phyloP scores from a whole-genome alignment of 106 monocot species.

The Platanthera guangdongensis region DNA sequence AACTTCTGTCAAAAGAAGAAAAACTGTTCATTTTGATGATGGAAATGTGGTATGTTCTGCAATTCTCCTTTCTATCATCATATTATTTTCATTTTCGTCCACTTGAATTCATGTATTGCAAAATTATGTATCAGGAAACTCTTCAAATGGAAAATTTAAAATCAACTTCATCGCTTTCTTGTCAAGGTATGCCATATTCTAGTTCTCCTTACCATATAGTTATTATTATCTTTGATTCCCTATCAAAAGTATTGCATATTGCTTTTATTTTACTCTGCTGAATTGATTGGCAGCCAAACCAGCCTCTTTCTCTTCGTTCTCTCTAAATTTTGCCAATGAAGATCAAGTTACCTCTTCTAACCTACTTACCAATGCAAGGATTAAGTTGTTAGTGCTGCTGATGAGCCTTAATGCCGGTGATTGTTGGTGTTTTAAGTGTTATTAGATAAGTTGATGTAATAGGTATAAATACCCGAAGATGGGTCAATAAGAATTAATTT shows the following conservation, averaged over 20 bases:
- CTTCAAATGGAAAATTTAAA: conserved; percentile 8
- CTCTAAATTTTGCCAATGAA: not conserved
- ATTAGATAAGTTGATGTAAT: too few species aligned
- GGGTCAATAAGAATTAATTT: too few species aligned
- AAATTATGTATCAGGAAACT: conserved; percentile 12
- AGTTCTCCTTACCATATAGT: not conserved
- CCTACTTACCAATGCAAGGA: not conserved
- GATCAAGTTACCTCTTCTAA: not conserved
- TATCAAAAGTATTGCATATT: not conserved
- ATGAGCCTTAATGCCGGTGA: too few species aligned
- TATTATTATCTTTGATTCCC: not conserved
- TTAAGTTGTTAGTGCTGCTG: too few species aligned
- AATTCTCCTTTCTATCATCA: not conserved
- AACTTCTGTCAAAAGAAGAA: conserved; percentile 43
- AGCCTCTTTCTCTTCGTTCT: not conserved
- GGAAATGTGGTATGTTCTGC: conserved; percentile 10
- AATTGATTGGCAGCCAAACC: too few species aligned
- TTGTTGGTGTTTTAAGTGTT: too few species aligned
- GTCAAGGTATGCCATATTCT: conserved; percentile 28
- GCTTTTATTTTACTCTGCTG: not conserved
- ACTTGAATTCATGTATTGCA: not conserved
- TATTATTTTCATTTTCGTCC: not conserved
- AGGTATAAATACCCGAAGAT: too few species aligned
- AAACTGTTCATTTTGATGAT: conserved; percentile 12
- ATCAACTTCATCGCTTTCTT: conserved; percentile 3